Evolutionary conservation across 371 early-diverging fungal species (phyloP), one percentile per base, ranked within the genome.

Genomic region (Mucor sp.): DNA sequence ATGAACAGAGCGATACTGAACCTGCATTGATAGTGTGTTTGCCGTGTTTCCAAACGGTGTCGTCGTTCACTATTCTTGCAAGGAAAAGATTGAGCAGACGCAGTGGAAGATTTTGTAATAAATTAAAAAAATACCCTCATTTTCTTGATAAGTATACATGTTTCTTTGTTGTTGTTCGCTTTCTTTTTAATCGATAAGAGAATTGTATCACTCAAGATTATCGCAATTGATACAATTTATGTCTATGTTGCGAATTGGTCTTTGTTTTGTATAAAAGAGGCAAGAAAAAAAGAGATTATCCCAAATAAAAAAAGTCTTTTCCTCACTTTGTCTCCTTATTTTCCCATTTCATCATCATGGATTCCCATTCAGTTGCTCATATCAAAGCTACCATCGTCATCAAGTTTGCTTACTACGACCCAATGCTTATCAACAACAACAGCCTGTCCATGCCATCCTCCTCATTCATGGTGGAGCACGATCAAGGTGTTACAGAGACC

Each of bases 11-110:
- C 17, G 12, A 53, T 27, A 15, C 8, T 23, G 17, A 56, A 56
- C 2, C 28, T 19, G 9, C 35, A 9, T 25, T 9, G 32, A 35
- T 57, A 88, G 89, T 63, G 93, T 91, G 2, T 91, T 94, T 83
- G 91, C 91, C 1, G 86, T 86, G 6, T 92, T 90, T 69, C 91
- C 91, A 1, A 87, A 90, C 68, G 90, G 90, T 19, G 83, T 85
- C 0, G 88, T 93, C 8, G 90, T 91, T 6, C 94, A 94, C 79
- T 91, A 91, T 58, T 90, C 88, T 44, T 94, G 94, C 73, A 87
- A 89, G 70, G 88, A 90, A 61, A 83, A 86, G 37, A 85, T 88
- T 57, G 84, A 84, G 43, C 78, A 81, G 47, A 75, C 80, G 6
- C 82, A 78, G 55, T 81, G 84, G 81, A 83, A 79, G 57, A 57